Evolutionary conservation across 306 rosid genomes (phyloP).

Genomic region (Casuarina cunninghamiana): DNA sequence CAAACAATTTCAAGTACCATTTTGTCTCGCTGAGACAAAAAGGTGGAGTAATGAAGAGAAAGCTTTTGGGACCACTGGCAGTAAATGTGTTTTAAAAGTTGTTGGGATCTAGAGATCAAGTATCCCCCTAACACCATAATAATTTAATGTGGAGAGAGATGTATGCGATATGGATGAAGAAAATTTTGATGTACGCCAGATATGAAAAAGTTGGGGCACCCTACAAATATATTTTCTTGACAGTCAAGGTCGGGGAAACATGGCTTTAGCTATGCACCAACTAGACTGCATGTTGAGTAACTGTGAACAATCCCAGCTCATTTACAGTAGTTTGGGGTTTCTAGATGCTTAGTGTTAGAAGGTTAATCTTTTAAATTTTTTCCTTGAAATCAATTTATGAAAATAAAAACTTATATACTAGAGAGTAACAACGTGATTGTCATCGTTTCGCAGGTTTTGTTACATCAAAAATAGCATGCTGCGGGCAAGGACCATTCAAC

Average conservation of each 20-base stretch:
- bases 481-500: conserved; percentile 58
- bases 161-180: too few species aligned
- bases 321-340: too few species aligned
- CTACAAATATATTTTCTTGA: too few species aligned
- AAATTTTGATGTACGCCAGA: too few species aligned
- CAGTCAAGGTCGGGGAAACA: too few species aligned
- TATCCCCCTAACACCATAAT: too few species aligned
- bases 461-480: conserved; percentile 45
- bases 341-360: neutral
- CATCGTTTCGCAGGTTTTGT: neutral
- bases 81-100: neutral
- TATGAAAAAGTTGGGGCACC: too few species aligned
- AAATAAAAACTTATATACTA: neutral
- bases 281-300: neutral
- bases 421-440: neutral
- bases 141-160: too few species aligned
- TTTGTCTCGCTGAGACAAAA: neutral
- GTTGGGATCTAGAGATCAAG: too few species aligned
- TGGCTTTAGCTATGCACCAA: neutral
- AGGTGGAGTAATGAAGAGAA: neutral
- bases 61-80: neutral
- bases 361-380: neutral
- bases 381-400: neutral
- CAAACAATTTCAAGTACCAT: neutral
- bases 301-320: neutral